phyloP scores from a whole-genome alignment of 2,329 filamentous ascomycete species.

The Nannizziopsis barbatae region DNA sequence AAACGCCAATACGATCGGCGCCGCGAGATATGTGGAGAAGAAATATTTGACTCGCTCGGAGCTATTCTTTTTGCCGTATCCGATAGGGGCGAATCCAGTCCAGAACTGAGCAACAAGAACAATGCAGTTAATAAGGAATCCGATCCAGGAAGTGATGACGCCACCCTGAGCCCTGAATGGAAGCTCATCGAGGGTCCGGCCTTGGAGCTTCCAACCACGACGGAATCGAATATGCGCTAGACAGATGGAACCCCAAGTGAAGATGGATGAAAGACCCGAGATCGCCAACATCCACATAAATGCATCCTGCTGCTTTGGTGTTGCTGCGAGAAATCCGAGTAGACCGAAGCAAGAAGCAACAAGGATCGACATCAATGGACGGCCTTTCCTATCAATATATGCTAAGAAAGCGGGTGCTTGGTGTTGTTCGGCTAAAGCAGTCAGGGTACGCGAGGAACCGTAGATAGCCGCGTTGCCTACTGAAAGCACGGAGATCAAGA shows the following conservation, averaged over 20 bases:
- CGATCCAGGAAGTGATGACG: conserved; percentile 50
- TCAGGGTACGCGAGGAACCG: conserved; percentile 78
- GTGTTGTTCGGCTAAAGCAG: conserved; percentile 75
- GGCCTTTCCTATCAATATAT: conserved; percentile 73
- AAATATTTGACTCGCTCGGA: conserved; percentile 17
- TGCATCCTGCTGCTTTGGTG: conserved; percentile 48
- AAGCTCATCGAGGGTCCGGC: conserved; percentile 61
- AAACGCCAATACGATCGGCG: conserved; percentile 31
- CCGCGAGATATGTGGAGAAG: conserved; percentile 24
- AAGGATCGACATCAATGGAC: conserved; percentile 62
- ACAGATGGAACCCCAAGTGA: conserved; percentile 75
- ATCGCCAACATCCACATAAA: conserved; percentile 73
- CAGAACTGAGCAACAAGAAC: conserved; percentile 41
- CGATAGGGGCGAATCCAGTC: conserved; percentile 18
- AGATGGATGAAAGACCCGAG: conserved; percentile 60
- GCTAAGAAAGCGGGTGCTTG: conserved; percentile 67
- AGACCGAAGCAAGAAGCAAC: conserved; percentile 59
- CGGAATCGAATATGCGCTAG: conserved; percentile 90
- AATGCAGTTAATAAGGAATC: conserved; percentile 44
- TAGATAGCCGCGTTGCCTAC: conserved; percentile 90
- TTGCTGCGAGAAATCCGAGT: conserved; percentile 64
- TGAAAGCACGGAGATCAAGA: conserved; percentile 78
- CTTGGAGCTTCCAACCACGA: conserved; percentile 58
- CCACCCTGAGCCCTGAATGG: conserved; percentile 53
- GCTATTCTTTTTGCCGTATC: conserved; percentile 12